These are phyloP conservation scores for Tulasnella sp. DNA, from an alignment of 768 basidiomycete genomes.

Conservation along the genomic window DNA sequence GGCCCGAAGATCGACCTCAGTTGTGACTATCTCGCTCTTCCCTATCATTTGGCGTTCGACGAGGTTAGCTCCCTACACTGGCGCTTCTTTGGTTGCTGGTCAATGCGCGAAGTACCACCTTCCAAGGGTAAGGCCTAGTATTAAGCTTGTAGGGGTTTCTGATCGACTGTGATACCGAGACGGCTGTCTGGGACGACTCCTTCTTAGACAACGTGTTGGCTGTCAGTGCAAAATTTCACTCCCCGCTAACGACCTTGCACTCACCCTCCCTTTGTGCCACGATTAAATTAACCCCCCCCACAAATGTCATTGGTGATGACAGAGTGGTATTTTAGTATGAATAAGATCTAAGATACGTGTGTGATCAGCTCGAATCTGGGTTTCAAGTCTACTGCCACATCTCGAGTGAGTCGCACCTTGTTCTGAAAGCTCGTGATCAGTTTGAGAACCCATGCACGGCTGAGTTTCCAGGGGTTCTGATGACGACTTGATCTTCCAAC, in stretches of 20 bases:
- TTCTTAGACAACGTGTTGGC: slow-evolving; percentile 48
- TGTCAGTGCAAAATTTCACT: slow-evolving; percentile 2
- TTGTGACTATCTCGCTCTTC: slow-evolving; percentile 67
- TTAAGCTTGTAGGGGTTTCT: slow-evolving; percentile 61
- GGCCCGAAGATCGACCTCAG: slow-evolving; percentile 77
- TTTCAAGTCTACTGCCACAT: slow-evolving; percentile 73
- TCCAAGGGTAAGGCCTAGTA: slow-evolving; percentile 18
- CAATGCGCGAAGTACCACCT: background rate
- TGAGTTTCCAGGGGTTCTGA: too few relatives aligned
- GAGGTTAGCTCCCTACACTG: slow-evolving; percentile 50
- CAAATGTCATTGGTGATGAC: slow-evolving; percentile 74
- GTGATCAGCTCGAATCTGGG: slow-evolving; percentile 94
- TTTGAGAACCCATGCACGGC: too few relatives aligned
- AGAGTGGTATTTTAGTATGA: slow-evolving; percentile 89
- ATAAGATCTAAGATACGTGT: slow-evolving; percentile 83
- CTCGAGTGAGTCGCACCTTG: slow-evolving; percentile 52
- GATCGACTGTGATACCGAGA: slow-evolving; percentile 92
- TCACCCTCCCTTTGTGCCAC: background rate
- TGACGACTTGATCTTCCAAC: slow-evolving; percentile 32
- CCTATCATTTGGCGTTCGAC: slow-evolving; percentile 79
- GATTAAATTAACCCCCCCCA: slow-evolving; percentile 58
- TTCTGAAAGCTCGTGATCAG: too few relatives aligned
- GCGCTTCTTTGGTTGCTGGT: background rate
- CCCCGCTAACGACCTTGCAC: background rate
- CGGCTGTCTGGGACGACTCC: slow-evolving; percentile 85